phyloP scores from a whole-genome alignment of 805 yeast species.

The Saccharomyces jurei region DNA sequence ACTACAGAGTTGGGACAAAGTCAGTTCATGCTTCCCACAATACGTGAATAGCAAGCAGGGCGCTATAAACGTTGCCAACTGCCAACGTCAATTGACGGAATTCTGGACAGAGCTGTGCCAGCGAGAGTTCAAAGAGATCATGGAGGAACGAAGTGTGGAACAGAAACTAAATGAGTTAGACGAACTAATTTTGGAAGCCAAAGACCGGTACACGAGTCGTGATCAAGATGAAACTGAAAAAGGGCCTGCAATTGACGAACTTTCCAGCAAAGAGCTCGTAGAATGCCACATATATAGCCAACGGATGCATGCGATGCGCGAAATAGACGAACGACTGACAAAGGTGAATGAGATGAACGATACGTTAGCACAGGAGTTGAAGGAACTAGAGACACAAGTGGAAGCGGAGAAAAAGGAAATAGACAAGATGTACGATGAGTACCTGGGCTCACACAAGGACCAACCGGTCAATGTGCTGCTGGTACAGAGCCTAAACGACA shows the following conservation, averaged over 20 bases:
- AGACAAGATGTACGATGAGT: conserved; percentile 26
- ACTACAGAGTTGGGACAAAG: conserved; percentile 42
- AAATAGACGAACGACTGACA: conserved; percentile 18
- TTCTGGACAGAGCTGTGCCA: conserved; percentile 44
- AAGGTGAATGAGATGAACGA: conserved; percentile 17
- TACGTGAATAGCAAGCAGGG: conserved; percentile 43
- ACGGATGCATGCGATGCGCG: conserved; percentile 14
- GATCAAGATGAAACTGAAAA: conserved; percentile 3
- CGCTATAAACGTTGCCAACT: conserved; percentile 37
- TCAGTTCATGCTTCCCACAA: conserved; percentile 47
- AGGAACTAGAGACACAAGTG: conserved; percentile 13
- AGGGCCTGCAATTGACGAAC: conserved; percentile 14
- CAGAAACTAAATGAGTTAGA: conserved; percentile 34
- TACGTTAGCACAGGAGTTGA: conserved; percentile 18
- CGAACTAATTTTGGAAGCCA: conserved; percentile 32
- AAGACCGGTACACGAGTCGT: conserved; percentile 11
- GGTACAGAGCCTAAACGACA: conserved; percentile 21
- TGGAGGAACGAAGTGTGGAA: conserved; percentile 37
- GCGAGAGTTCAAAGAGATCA: conserved; percentile 48
- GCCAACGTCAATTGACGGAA: conserved; percentile 43
- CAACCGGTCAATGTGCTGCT: conserved; percentile 16
- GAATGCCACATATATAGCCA: conserved; percentile 20
- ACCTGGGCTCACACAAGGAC: conserved; percentile 19
- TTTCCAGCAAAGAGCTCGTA: conserved; percentile 20
- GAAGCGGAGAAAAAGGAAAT: conserved; percentile 20